Percentiles rank a stretch among this genome's conserved stretches.
These are phyloP conservation scores for Syncephalastrum contaminatum DNA, from an alignment of 371 early-diverging fungal species.

Conservation along the genomic window DNA sequence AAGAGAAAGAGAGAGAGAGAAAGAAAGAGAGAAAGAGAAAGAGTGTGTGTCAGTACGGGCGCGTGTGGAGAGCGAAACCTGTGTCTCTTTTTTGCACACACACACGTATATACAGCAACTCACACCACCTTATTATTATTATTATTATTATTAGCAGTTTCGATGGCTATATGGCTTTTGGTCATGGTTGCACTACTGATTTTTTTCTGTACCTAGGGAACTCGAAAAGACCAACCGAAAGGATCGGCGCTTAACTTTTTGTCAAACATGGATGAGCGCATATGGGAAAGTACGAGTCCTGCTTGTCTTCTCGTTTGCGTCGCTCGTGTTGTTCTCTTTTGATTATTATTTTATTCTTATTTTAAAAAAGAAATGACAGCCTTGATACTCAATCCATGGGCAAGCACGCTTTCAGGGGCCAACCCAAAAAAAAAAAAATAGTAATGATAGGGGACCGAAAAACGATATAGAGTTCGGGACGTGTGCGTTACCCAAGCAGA, in stretches of 20 bases:
- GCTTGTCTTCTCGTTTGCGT: no score
- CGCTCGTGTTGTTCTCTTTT: slow-evolving; percentile 1
- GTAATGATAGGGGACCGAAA: background rate
- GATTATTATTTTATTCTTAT: no score
- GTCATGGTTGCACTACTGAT: background rate
- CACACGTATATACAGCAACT: no score
- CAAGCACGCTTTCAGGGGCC: slow-evolving; percentile 1
- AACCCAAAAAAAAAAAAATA: background rate
- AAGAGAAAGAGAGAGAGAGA: slow-evolving; percentile 14
- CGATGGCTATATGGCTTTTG: background rate
- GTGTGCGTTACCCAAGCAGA: no score
- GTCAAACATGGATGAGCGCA: background rate
- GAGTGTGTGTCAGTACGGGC: slow-evolving; percentile 1
- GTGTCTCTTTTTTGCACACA: slow-evolving; percentile 8
- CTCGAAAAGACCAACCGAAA: background rate
- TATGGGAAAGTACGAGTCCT: slow-evolving; percentile 1
- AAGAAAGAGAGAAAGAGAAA: slow-evolving; percentile 1
- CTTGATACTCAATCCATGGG: slow-evolving; percentile 2
- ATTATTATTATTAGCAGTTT: slow-evolving; percentile 2
- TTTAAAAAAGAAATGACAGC: slow-evolving; percentile 1
- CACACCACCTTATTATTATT: background rate
- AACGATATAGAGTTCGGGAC: no score
- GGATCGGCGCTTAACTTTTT: background rate
- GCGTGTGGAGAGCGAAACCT: slow-evolving; percentile 6
- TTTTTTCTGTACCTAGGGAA: slow-evolving; percentile 1